phyloP scores from a whole-genome alignment of 2,329 filamentous ascomycete species.

The Fusarium kyushuense region DNA sequence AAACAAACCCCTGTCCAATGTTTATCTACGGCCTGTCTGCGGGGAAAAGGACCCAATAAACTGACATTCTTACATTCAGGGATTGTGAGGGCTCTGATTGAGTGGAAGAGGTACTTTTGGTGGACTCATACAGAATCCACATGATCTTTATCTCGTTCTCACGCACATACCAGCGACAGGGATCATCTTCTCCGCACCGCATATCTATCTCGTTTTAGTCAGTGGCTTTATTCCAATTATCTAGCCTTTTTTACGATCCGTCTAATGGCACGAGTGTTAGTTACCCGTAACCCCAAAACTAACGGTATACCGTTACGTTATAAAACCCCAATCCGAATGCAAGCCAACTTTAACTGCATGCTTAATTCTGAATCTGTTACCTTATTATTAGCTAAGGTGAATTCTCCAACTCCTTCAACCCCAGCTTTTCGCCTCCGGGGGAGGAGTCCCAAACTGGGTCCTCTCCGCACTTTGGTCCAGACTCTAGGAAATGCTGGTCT shows the following conservation, averaged over 20 bases:
- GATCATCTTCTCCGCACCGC: conserved; percentile 27
- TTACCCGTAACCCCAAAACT: conserved; percentile 1
- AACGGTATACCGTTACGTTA: conserved; percentile 10
- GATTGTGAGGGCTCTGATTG: neutral
- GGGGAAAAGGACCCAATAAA: conserved; percentile 33
- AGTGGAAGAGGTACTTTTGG: conserved; percentile 8
- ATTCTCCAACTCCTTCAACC: conserved; percentile 29
- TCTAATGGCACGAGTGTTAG: neutral
- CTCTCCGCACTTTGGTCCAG: conserved; percentile 24
- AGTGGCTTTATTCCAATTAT: conserved; percentile 15
- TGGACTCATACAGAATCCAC: conserved; percentile 24
- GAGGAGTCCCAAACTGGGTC: neutral
- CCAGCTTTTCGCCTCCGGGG: conserved; percentile 2
- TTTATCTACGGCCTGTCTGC: conserved; percentile 42
- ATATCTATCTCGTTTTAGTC: conserved; percentile 17
- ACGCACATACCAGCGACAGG: conserved; percentile 11
- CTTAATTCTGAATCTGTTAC: conserved; percentile 38
- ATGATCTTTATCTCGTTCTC: conserved; percentile 34
- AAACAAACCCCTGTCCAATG: conserved; percentile 19
- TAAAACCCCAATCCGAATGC: conserved; percentile 7
- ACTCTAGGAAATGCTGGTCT: conserved; percentile 1
- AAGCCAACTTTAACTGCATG: conserved; percentile 19
- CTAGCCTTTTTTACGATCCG: neutral
- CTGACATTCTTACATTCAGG: conserved; percentile 6
- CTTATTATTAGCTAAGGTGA: conserved; percentile 41